Base-by-base conservation (phyloP, 768 basidiomycete genomes). In the Rhodotorula taiwanensis region DNA sequence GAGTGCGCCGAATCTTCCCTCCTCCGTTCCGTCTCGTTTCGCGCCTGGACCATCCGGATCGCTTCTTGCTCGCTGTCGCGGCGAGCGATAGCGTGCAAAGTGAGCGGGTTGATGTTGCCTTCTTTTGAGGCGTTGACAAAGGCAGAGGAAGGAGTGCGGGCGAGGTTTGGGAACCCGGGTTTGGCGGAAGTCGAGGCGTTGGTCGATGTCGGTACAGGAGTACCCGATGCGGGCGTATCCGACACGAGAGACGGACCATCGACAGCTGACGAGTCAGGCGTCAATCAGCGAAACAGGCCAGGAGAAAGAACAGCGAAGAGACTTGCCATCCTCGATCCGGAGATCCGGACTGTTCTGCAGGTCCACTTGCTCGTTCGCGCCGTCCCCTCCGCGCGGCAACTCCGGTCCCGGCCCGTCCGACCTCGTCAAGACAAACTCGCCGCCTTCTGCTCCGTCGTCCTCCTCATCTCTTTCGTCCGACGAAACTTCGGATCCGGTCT, bases 311-410 rank as follows among this genome's bases (percentile, higher is more conserved):
- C 10, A n/a, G 45, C n/a, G 27, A 25, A 25, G 10, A 13, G 30
- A 44, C 63, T 34, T 34, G 64, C 62, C 67, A 53, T 69, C 28
- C n/a, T 69, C 67, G 4, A 69, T 55, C 34, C 52, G 21, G 13
- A 69, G 20, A 25, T 64, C 62, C 62, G 52, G 57, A 20, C 59
- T 58, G 54, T 39, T 18, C 58, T 52, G n/a, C 44, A 33, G 11
- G n/a, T 47, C 20, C 9, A 11, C 8, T 41, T 34, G 23, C 43
- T 5, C 36, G 16, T 48, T 33, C 34, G n/a, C n/a, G n/a, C 23
- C n/a, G 16, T 25, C 23, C 33, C n/a, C 50, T 50, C 50, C 36
- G 16, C 16, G 36, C 36, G 36, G 36, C 9, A 39, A 16, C 10
- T 39, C 16, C 36, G 36, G 36, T 39, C 9, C 9, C 36, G 36